Conservation (phyloP, 1,284 basidiomycete species). For the Cutaneotrichosporon dermatis region DNA sequence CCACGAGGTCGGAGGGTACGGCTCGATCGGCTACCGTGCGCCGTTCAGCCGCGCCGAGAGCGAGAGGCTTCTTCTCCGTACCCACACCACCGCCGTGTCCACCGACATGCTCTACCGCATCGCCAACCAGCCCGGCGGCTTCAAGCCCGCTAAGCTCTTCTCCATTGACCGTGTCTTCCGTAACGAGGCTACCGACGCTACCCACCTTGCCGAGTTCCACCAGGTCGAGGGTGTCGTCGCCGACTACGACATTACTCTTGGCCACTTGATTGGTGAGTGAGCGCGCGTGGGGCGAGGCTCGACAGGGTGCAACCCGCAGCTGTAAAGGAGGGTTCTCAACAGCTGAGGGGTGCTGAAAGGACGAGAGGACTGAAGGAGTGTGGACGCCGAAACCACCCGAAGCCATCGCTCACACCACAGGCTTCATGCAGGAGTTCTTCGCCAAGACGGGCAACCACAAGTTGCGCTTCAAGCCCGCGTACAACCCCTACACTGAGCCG, state of each 20-base stretch:
- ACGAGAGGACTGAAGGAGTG: too few species aligned
- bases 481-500: slow-evolving; percentile 85
- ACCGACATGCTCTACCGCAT: slow-evolving; percentile 92
- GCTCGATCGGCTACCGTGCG: slow-evolving; percentile 96
- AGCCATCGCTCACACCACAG: slow-evolving; percentile 49
- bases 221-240: slow-evolving; percentile 99
- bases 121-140: slow-evolving; percentile 69
- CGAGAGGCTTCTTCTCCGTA: slow-evolving; percentile 85
- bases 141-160: slow-evolving; percentile 94
- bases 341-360: too few species aligned
- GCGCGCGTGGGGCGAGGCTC: not conserved
- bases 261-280: slow-evolving; percentile 81
- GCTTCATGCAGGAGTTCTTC: slow-evolving; percentile 98
- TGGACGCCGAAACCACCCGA: not conserved
- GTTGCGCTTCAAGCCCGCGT: slow-evolving; percentile 85
- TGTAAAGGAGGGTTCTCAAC: too few species aligned
- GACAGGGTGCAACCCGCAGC: too few species aligned
- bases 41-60: slow-evolving; percentile 92
- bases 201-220: slow-evolving; percentile 99
- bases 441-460: slow-evolving; percentile 93
- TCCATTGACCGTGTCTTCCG: slow-evolving; percentile 98
- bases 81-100: slow-evolving; percentile 95
- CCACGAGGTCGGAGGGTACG: slow-evolving; percentile 87
- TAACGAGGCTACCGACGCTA: slow-evolving; percentile 98
- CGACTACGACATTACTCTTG: slow-evolving; percentile 88